Conservation (phyloP, 164 flowering plant species). For the Cinnamomum chago region DNA sequence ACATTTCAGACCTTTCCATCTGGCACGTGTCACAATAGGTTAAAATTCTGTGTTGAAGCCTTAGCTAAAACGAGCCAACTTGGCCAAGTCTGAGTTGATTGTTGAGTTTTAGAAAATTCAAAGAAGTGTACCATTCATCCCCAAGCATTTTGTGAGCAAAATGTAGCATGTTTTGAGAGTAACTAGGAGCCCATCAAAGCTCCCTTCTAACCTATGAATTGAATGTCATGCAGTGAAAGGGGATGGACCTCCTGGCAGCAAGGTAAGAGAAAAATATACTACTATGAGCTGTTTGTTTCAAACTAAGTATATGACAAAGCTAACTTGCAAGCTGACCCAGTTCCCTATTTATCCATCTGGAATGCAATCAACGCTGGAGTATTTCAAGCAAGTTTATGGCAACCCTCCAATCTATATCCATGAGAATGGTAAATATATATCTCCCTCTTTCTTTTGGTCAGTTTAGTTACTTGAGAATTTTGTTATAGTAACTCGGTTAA, state of each 20-base stretch:
- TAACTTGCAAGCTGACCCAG: conserved; percentile 19
- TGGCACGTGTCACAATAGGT: not conserved
- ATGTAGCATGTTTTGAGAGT: too few species aligned
- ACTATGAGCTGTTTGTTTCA: not conserved
- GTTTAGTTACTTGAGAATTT: too few species aligned
- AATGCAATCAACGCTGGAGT: conserved; percentile 35
- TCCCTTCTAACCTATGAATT: not conserved
- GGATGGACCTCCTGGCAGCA: conserved; percentile 9
- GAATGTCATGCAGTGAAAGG: conserved; percentile 9
- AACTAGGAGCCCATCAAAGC: not conserved
- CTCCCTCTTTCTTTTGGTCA: not conserved
- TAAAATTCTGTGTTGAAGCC: not conserved
- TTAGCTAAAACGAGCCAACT: not conserved
- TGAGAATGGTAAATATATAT: conserved; percentile 31
- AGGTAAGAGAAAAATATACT: conserved; percentile 19
- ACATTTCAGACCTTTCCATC: not conserved
- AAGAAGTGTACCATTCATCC: not conserved
- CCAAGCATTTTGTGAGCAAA: not conserved
- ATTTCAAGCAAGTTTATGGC: conserved; percentile 53
- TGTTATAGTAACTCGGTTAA: too few species aligned
- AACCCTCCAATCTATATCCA: conserved; percentile 47
- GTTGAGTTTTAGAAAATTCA: not conserved
- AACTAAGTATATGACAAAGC: not conserved
- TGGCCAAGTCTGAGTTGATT: not conserved
- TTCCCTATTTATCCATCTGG: conserved; percentile 29